phyloP scores from a whole-genome alignment of 1,284 basidiomycete genomes.

The Singerocomus rubriflavus region DNA sequence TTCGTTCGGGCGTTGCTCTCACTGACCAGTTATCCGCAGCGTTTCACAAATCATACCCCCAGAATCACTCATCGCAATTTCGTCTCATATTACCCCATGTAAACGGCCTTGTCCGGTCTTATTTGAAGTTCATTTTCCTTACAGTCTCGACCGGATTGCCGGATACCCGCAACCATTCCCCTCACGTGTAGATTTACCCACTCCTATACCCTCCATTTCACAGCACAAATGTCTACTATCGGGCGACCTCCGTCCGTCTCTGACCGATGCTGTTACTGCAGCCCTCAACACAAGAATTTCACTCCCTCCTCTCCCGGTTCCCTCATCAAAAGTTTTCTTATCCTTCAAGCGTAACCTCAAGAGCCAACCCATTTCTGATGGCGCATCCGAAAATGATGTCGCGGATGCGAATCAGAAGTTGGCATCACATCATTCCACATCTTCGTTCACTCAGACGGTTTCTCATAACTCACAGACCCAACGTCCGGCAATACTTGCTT shows the following conservation, averaged over 20 bases:
- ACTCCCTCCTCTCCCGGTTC: slow-evolving; percentile 17
- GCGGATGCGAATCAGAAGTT: not conserved
- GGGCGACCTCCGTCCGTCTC: slow-evolving; percentile 31
- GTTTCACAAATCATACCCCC: slow-evolving; percentile 65
- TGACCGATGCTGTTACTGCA: slow-evolving; percentile 43
- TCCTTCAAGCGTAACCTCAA: slow-evolving; percentile 28
- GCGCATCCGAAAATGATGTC: not conserved
- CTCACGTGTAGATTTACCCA: slow-evolving; percentile 10
- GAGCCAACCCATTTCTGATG: not conserved
- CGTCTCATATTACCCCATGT: slow-evolving; percentile 45
- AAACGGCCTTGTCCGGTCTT: slow-evolving; percentile 40
- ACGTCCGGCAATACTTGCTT: slow-evolving; percentile 12
- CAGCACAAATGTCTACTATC: slow-evolving; percentile 25
- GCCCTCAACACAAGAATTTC: slow-evolving; percentile 42
- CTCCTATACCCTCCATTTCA: slow-evolving; percentile 13
- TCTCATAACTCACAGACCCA: slow-evolving; percentile 4
- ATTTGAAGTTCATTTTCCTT: slow-evolving; percentile 44
- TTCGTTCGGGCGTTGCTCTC: not conserved
- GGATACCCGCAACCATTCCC: slow-evolving; percentile 24
- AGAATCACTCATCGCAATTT: slow-evolving; percentile 55
- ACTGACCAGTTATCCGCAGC: slow-evolving; percentile 35
- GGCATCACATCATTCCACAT: not conserved
- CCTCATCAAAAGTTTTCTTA: slow-evolving; percentile 19
- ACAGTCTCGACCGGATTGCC: slow-evolving; percentile 41
- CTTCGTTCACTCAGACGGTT: not conserved